Base-by-base conservation (phyloP, 768 basidiomycete genomes). In the Pisolithus albus region DNA sequence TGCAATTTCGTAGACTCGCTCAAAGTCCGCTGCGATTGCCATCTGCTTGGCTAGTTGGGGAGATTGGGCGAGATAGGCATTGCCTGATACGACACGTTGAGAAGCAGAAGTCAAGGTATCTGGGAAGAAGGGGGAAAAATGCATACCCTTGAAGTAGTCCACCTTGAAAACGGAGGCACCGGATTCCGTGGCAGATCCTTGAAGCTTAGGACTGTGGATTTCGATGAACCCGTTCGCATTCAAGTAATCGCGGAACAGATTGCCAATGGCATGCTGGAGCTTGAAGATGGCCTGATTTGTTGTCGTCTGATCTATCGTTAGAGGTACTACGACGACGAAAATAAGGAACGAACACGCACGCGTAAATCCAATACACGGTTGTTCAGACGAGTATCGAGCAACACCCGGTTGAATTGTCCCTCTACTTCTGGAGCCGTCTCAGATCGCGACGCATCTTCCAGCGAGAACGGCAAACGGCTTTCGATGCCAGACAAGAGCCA, bases 11-110 rank as follows among this genome's bases (percentile, higher is more conserved):
- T 94, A 99, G 7, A 99, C 96, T 30, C 92, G 82, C 69, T 98
- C 96, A 64, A 98, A 93, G 72, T 98, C 96, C 49, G 92, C 93
- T 32, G 96, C 92, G 61, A 99, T 98, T 54, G 88, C 90, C 96
- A 99, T 99, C 71, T 99, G 96, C 70, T 99, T 99, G 47, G 93
- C 91, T 15, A 98, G 76, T 65, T 99, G 96, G 38, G 96, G 96
- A 37, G 90, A 93, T 68, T 99, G 96, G 18, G 96, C 96, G 38
- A 99, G 80, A 75, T 78, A 99, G 2, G 96, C 96, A 58, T 69
- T 80, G 28, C 90, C 93, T 95, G 58, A n/a, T 5, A 21, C 18
- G 47, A 5, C 6, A 32, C 26, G 9, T 19, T 57, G 16, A 58
- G 52, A 7, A 37, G 16, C 51, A 5, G 16, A 32, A 24, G n/a